phyloP scores from a whole-genome alignment of 352 stramenopile genomes.

The Phytophthora syringae region DNA sequence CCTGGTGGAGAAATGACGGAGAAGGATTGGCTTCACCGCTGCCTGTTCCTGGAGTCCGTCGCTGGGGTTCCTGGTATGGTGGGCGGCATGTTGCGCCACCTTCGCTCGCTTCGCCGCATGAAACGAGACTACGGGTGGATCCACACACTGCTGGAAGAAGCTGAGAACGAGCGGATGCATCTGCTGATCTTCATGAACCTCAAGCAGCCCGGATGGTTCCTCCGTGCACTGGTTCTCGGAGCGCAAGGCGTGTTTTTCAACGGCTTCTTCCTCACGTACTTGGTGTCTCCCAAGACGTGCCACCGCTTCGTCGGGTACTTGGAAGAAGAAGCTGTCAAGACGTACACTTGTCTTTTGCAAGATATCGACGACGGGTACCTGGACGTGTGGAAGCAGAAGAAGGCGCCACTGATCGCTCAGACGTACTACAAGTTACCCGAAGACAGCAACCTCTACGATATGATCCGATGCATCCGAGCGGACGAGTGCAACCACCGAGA shows the following conservation, averaged over 20 bases:
- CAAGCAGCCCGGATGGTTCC: constrained; percentile 81
- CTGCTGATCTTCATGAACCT: constrained; percentile 91
- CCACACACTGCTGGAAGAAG: constrained; percentile 91
- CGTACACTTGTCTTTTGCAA: constrained; percentile 90
- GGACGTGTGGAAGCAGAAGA: constrained; percentile 62
- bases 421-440: constrained; percentile 89
- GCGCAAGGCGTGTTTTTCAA: constrained; percentile 90
- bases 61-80: constrained; percentile 84
- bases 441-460: constrained; percentile 74
- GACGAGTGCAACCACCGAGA: constrained; percentile 90
- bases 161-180: constrained; percentile 95
- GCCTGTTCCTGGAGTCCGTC: constrained; percentile 83
- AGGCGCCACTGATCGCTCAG: constrained; percentile 71
- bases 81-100: constrained; percentile 73
- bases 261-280: constrained; percentile 86
- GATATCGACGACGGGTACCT: constrained; percentile 88
- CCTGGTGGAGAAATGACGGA: constrained; percentile 69
- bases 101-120: constrained; percentile 86
- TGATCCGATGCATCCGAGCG: constrained; percentile 85
- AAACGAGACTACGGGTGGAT: constrained; percentile 92
- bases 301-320: constrained; percentile 94
- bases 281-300: constrained; percentile 85
- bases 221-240: constrained; percentile 82
- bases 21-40: constrained; percentile 65
- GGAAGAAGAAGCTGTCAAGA: constrained; percentile 91